Percentiles rank a stretch among this genome's conserved stretches.
Evolutionary conservation across 1,284 basidiomycete genomes (phyloP).

Genomic region (Moniliella sp.): DNA sequence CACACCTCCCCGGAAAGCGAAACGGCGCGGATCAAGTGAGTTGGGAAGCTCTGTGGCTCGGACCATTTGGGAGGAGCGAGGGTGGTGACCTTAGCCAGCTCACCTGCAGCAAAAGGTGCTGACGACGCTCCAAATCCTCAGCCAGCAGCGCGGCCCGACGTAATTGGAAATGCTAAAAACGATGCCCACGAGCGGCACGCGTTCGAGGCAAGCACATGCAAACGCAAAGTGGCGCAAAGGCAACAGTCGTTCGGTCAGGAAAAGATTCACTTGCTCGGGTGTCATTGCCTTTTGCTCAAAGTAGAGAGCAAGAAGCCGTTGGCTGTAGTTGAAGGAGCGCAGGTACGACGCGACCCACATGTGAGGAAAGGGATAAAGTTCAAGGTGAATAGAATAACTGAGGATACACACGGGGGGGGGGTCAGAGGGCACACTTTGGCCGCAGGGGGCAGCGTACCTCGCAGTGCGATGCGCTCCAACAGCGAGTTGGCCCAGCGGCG

Average conservation of each 20-base stretch:
- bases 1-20: no score
- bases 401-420: no score
- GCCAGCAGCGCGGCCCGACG: conserved; percentile 31
- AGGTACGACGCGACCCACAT: no score
- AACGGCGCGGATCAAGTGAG: no score
- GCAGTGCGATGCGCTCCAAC: conserved; percentile 12
- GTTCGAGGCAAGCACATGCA: conserved; percentile 18
- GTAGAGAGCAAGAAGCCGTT: conserved; percentile 10
- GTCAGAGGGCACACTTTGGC: neutral
- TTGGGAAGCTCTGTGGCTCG: no score
- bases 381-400: conserved; percentile 7
- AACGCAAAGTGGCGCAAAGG: conserved; percentile 24
- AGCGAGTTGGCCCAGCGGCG: conserved; percentile 13
- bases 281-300: conserved; percentile 29
- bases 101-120: conserved; percentile 12
- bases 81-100: conserved; percentile 3
- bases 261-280: conserved; percentile 17
- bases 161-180: conserved; percentile 25
- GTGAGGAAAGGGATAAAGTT: conserved; percentile 22
- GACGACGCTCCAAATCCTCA: conserved; percentile 30
- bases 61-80: no score
- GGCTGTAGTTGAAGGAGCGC: conserved; percentile 12
- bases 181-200: conserved; percentile 22
- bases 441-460: conserved; percentile 6
- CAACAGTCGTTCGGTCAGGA: conserved; percentile 24